These are phyloP conservation scores for Pochonia chlamydosporia DNA, from an alignment of 2,329 filamentous ascomycete species.

Conservation along the genomic window DNA sequence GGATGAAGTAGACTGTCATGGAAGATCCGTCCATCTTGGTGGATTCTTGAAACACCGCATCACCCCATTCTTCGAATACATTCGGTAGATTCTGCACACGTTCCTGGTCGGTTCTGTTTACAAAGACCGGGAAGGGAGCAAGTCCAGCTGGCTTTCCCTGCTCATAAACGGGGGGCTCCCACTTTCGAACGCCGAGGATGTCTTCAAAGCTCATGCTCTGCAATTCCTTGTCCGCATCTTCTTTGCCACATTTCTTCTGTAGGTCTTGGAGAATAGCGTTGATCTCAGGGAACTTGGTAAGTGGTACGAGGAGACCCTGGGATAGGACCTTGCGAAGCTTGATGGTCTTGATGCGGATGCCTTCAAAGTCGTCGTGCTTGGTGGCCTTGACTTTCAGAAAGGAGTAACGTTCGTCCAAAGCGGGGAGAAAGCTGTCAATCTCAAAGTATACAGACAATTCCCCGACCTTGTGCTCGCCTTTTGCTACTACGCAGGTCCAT, in stretches of 20 bases:
- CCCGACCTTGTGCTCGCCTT: background rate
- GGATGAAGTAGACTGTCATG: conserved; percentile 32
- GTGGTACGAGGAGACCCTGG: conserved; percentile 16
- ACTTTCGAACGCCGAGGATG: conserved; percentile 15
- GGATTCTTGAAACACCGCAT: conserved; percentile 27
- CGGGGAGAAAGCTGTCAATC: background rate
- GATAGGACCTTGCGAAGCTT: too few relatives aligned
- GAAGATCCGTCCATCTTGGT: conserved; percentile 33
- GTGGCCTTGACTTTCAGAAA: background rate
- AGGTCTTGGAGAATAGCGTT: background rate
- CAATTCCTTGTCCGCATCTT: conserved; percentile 6
- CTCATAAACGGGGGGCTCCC: too few relatives aligned
- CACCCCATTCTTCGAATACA: conserved; percentile 11
- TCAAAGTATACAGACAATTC: background rate
- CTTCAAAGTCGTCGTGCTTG: too few relatives aligned
- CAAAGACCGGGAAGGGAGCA: too few relatives aligned
- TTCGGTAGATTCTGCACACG: conserved; percentile 17
- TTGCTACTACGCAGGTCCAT: background rate
- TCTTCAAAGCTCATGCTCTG: conserved; percentile 15
- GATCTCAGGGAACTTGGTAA: conserved; percentile 15
- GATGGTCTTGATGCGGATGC: too few relatives aligned
- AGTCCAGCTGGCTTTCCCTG: too few relatives aligned
- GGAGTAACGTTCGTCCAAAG: background rate
- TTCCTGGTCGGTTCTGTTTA: too few relatives aligned
- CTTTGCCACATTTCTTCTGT: background rate